Percentiles rank a stretch among this genome's conserved stretches.
These are phyloP conservation scores for Letharia columbiana DNA, from an alignment of 495 filamentous ascomycete genomes.

Conservation along the genomic window DNA sequence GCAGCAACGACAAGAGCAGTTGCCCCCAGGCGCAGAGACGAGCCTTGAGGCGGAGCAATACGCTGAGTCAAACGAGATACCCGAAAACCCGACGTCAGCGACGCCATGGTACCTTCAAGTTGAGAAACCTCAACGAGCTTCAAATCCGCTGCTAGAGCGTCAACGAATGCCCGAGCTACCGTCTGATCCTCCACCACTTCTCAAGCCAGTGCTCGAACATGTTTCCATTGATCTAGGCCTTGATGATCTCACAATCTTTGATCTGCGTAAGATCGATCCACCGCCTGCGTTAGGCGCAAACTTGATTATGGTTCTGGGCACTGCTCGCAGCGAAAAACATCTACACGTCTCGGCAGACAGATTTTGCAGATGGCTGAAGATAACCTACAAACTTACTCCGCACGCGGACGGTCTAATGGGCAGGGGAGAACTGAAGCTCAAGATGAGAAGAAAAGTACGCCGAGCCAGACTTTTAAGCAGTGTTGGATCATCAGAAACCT, in stretches of 20 bases:
- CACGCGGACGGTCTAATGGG: constrained; percentile 83
- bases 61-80: not conserved
- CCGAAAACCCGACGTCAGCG: not conserved
- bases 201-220: constrained; percentile 65
- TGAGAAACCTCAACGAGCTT: constrained; percentile 38
- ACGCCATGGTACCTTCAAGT: constrained; percentile 86
- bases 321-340: constrained; percentile 86
- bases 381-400: constrained; percentile 57
- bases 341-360: constrained; percentile 86
- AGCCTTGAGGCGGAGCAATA: not conserved
- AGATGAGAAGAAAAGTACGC: constrained; percentile 68
- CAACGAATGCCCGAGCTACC: constrained; percentile 72
- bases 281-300: constrained; percentile 79
- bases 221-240: constrained; percentile 74
- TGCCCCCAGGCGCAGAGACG: not conserved
- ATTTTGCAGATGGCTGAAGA: constrained; percentile 77
- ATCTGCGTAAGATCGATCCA: constrained; percentile 75
- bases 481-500: constrained; percentile 44
- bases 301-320: constrained; percentile 88
- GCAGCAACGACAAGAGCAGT: constrained; percentile 7
- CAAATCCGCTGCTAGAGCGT: constrained; percentile 46
- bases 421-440: constrained; percentile 83
- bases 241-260: constrained; percentile 65
- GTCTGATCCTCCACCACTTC: constrained; percentile 58
- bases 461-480: constrained; percentile 64